A percentile compares a stretch with the other conserved stretches of the same genome.
phyloP scores from a whole-genome alignment of 192 early-diverging fungal genomes.

The Backusella sp. region DNA sequence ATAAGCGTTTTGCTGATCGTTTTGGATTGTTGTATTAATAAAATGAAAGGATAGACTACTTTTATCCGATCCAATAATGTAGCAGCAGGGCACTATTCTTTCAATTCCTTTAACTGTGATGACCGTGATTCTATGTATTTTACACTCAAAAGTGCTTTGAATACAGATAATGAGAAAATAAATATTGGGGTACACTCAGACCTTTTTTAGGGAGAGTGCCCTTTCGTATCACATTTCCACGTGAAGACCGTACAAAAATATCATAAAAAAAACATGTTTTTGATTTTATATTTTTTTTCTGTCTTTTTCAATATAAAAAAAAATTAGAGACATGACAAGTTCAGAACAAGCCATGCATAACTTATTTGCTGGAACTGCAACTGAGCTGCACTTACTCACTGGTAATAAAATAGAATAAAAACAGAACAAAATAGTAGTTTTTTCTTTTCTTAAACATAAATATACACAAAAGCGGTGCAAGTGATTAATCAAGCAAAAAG shows the following conservation, averaged over 20 bases:
- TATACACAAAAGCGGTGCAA: neutral
- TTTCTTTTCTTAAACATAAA: neutral
- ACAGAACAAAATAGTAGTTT: no score
- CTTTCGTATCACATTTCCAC: neutral
- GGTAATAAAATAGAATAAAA: neutral
- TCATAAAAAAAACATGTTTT: neutral
- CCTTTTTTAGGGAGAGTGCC: neutral
- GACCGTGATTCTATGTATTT: no score
- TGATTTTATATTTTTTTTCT: neutral
- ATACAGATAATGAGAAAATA: no score
- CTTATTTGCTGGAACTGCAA: conserved; percentile 16
- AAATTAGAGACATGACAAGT: neutral
- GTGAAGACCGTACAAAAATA: neutral
- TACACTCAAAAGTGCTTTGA: no score
- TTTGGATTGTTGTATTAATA: no score
- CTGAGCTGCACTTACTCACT: conserved; percentile 11
- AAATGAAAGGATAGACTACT: no score
- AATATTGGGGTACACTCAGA: neutral
- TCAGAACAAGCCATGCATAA: neutral
- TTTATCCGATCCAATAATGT: no score
- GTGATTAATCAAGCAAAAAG: conserved; percentile 1
- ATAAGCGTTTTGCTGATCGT: no score
- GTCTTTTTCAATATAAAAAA: neutral
- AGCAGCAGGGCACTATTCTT: no score
- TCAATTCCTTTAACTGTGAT: no score